Base-by-base conservation (phyloP, 352 stramenopile species). In the Plasmopara viticola region DNA sequence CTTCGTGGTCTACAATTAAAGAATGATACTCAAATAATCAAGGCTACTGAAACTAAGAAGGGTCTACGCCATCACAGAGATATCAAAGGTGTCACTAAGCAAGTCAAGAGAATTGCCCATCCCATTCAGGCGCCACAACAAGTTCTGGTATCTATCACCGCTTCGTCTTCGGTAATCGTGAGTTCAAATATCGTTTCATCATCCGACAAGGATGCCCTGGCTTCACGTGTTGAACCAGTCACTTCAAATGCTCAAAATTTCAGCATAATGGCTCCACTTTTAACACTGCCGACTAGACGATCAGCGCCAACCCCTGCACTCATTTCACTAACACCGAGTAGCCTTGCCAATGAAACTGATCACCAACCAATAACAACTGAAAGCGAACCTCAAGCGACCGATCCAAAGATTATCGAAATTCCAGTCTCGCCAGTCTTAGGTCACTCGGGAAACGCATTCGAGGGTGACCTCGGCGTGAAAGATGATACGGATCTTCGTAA, bases 31-130 rank as follows among this genome's bases (percentile, higher is more conserved):
- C 44, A 46, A 44, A n/a, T 45, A 15, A 34, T 12, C n/a, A 55
- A 67, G 44, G 31, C 37, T 31, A 46, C 60, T 9, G 60, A 68
- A 40, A 51, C 20, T 25, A 43, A 43, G 17, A 50, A 69, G 10
- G 29, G 56, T 43, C 47, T 56, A 12, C 51, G 56, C 29, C 45
- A 55, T 18, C 6, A 12, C 7, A 2, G 4, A 2, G 7, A 35
- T 2, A 4, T 35, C 1, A 5, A 35, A 12, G 10, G 7, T 12
- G 10, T 8, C 31, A 35, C 31, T 35, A 35, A 35, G 10, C 6
- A 35, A 12, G 10, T 9, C 30, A 34, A 34, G 30, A 34, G 9
- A 34, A 34, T 34, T 34, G 30, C 10, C 10, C 6, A 35, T 35
- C 10, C 31, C 10, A 12, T 35, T 35, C 6, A 35, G 31, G 31